Base-by-base conservation (phyloP, 306 rosid genomes). In the Acmispon strigosus region DNA sequence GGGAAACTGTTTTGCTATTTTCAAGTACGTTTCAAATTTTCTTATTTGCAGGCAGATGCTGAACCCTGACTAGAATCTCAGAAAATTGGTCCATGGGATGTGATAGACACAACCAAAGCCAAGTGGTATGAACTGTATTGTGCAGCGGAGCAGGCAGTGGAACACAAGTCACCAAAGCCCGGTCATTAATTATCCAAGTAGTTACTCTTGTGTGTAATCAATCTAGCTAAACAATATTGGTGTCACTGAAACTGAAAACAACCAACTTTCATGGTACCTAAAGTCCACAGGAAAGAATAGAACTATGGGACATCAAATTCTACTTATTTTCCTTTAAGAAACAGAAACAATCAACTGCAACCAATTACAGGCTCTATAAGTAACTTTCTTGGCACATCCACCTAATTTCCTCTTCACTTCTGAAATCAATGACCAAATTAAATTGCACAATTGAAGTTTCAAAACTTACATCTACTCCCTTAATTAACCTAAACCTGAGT, bases 401-500 rank as follows among this genome's bases (percentile, higher is more conserved):
- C 73, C 81, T 69, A 66, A 69, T 75, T 58, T 86, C 81, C 84
- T 67, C 82, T 79, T 78, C 83, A 75, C 69, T 73, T 81, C 82
- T 70, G 80, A 89, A 69, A 56, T 56, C 77, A 76, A 84, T 68
- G 80, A 70, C 83, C 81, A 62, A 75, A 67, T 71, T 83, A 48
- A 82, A 59, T 49, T 69, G 72, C 81, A 78, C 67, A 70, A 63
- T 56, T n/a, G 18, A 62, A 68, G 69, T 66, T 67, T 53, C 76
- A 66, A 74, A 76, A 63, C 76, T 72, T 62, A 74, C 27, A 80
- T 78, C 77, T 66, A 80, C 59, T 74, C 76, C 66, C 62, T 81
- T 72, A 67, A 78, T 85, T 86, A 95, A 66, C 99, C 93, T 78
- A 95, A 81, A 57, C 99, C 88, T 56, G 99, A 88, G 91, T 84